These are phyloP conservation scores for Amylocarpus encephaloides DNA, from an alignment of 2,329 filamentous ascomycete species.

Conservation along the genomic window DNA sequence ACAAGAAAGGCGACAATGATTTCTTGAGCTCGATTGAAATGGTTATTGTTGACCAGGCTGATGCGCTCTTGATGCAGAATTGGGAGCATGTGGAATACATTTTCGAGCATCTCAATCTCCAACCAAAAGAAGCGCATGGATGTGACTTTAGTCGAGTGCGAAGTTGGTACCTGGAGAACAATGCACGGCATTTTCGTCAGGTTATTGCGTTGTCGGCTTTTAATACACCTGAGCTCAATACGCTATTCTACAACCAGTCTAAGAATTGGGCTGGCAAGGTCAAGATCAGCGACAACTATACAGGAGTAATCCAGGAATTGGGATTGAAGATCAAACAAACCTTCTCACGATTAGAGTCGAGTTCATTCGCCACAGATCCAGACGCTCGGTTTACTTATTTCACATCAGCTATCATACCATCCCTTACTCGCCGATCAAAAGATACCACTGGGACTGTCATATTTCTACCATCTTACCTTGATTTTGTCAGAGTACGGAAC, in stretches of 20 bases:
- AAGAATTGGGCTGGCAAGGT: conserved; percentile 75
- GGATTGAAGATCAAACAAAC: conserved; percentile 73
- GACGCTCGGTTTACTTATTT: conserved; percentile 91
- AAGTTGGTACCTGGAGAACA: conserved; percentile 86
- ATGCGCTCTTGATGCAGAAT: conserved; percentile 94
- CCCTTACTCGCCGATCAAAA: conserved; percentile 62
- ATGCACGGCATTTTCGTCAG: conserved; percentile 75
- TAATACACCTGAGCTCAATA: conserved; percentile 81
- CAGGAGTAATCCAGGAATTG: conserved; percentile 67
- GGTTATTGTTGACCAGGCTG: conserved; percentile 82
- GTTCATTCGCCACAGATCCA: conserved; percentile 67
- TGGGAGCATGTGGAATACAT: conserved; percentile 95
- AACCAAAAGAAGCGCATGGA: conserved; percentile 82
- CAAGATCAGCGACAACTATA: conserved; percentile 62
- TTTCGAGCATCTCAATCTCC: conserved; percentile 83
- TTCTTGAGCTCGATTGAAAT: conserved; percentile 93
- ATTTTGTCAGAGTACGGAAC: conserved; percentile 91
- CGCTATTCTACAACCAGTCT: conserved; percentile 68
- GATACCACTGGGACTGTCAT: conserved; percentile 68
- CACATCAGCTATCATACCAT: conserved; percentile 70
- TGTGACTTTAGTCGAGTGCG: conserved; percentile 91
- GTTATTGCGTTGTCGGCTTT: conserved; percentile 77
- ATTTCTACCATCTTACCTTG: conserved; percentile 88
- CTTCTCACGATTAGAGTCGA: conserved; percentile 77
- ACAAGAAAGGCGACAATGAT: conserved; percentile 71